phyloP scores from a whole-genome alignment of 2,329 filamentous ascomycete species.

The Cercospora zeina region DNA sequence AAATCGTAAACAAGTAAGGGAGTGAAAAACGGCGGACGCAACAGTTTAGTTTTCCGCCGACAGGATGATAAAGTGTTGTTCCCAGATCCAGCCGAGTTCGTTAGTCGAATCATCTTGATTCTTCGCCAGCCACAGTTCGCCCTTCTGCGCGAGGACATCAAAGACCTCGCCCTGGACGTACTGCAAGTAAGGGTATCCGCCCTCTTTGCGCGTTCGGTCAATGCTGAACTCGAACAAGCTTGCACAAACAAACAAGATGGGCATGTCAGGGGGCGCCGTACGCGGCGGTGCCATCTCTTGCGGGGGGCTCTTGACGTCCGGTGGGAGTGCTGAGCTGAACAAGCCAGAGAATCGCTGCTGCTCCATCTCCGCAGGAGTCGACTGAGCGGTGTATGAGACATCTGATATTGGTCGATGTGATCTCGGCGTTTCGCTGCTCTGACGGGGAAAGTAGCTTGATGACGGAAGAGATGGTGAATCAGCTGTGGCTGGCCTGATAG shows the following conservation, averaged over 20 bases:
- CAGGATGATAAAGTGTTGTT: slow-evolving; percentile 75
- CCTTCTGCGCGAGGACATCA: slow-evolving; percentile 85
- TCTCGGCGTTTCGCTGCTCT: slow-evolving; percentile 32
- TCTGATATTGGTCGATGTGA: slow-evolving; percentile 36
- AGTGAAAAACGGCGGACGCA: not conserved
- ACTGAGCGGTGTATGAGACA: slow-evolving; percentile 37
- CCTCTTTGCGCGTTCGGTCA: slow-evolving; percentile 84
- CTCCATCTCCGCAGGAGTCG: slow-evolving; percentile 28
- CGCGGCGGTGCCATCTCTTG: slow-evolving; percentile 19
- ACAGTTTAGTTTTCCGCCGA: slow-evolving; percentile 24
- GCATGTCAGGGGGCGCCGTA: slow-evolving; percentile 30
- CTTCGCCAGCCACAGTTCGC: slow-evolving; percentile 94
- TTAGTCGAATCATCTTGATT: slow-evolving; percentile 87
- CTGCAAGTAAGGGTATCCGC: slow-evolving; percentile 91
- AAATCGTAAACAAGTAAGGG: not conserved
- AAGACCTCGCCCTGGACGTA: slow-evolving; percentile 85
- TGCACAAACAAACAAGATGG: slow-evolving; percentile 83
- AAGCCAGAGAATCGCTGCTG: slow-evolving; percentile 35
- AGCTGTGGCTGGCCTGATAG: slow-evolving; percentile 41
- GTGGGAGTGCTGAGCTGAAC: slow-evolving; percentile 40
- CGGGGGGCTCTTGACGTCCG: slow-evolving; percentile 25
- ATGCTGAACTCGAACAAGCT: slow-evolving; percentile 98
- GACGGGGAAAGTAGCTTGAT: slow-evolving; percentile 27
- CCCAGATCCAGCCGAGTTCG: slow-evolving; percentile 96
- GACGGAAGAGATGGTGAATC: slow-evolving; percentile 30